Percentiles rank a stretch among this genome's conserved stretches.
These are phyloP conservation scores for Elsinoe batatas DNA, from an alignment of 2,329 filamentous ascomycete species.

Conservation along the genomic window DNA sequence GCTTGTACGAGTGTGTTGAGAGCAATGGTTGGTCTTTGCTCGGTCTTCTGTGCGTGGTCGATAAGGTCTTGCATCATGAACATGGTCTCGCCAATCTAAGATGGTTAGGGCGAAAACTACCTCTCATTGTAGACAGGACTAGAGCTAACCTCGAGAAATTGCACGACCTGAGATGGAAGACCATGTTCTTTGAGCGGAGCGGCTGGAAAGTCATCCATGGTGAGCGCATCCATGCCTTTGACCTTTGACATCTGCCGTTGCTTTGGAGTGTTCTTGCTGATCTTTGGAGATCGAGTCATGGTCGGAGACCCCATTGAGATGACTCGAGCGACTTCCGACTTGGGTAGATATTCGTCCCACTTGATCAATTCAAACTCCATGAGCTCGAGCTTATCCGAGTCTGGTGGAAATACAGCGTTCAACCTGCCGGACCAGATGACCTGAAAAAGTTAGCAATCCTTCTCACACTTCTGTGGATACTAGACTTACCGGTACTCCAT, in stretches of 20 bases:
- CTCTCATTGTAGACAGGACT: slow-evolving; percentile 5
- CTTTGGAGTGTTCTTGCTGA: slow-evolving; percentile 47
- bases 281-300: slow-evolving; percentile 41
- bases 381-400: slow-evolving; percentile 66
- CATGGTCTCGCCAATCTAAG: slow-evolving; percentile 54
- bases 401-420: slow-evolving; percentile 66
- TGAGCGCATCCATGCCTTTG: slow-evolving; percentile 35
- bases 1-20: slow-evolving; percentile 43
- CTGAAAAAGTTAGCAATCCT: slow-evolving; percentile 35
- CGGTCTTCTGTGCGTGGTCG: slow-evolving; percentile 45
- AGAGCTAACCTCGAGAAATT: slow-evolving; percentile 51
- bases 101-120: slow-evolving; percentile 13
- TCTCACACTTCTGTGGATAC: not conserved
- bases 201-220: slow-evolving; percentile 36
- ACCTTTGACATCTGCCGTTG: slow-evolving; percentile 32
- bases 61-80: slow-evolving; percentile 54
- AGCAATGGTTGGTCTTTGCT: slow-evolving; percentile 46
- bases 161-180: slow-evolving; percentile 46
- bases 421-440: slow-evolving; percentile 69
- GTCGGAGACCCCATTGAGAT: slow-evolving; percentile 41
- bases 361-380: slow-evolving; percentile 69
- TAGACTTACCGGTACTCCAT: slow-evolving; percentile 64
- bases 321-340: slow-evolving; percentile 45
- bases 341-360: slow-evolving; percentile 77
- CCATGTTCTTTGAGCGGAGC: slow-evolving; percentile 43